A percentile compares a stretch with the other conserved stretches of the same genome.
phyloP scores from a whole-genome alignment of 2,329 filamentous ascomycete species.

The Epichloe gansuensis region DNA sequence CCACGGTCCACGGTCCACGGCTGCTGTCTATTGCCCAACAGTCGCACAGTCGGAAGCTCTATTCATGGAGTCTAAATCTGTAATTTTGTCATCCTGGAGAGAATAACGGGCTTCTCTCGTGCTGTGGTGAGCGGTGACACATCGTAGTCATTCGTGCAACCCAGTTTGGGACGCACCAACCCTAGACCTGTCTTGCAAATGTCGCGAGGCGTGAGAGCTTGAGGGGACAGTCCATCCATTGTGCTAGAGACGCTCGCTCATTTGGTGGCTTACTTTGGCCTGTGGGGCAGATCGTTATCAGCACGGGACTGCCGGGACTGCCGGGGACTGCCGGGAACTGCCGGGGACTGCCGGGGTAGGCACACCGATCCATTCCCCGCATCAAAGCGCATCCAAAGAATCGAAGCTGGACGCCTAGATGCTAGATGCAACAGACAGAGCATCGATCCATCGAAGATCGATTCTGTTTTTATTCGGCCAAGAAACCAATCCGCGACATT shows the following conservation, averaged over 20 bases:
- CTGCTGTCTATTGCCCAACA: neutral
- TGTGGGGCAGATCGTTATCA: neutral
- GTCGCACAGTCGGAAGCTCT: neutral
- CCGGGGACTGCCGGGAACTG: neutral
- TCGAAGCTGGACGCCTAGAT: too few relatives aligned
- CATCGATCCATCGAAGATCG: too few relatives aligned
- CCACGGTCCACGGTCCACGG: neutral
- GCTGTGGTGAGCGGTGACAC: neutral
- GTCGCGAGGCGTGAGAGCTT: neutral
- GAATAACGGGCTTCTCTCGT: neutral
- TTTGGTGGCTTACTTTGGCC: conserved; percentile 1
- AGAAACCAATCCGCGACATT: too few relatives aligned
- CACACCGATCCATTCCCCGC: neutral
- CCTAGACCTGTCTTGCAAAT: neutral
- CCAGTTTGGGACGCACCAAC: neutral
- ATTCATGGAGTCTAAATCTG: neutral
- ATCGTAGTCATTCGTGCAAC: neutral
- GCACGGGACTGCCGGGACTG: neutral
- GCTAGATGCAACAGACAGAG: too few relatives aligned
- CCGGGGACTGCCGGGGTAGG: neutral
- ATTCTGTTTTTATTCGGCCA: too few relatives aligned
- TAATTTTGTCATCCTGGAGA: too few relatives aligned
- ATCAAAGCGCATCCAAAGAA: neutral
- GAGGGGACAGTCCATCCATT: neutral
- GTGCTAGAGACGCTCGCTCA: neutral